Conservation (phyloP, 139 green algal species). For the Axilococcus clingmanii region DNA sequence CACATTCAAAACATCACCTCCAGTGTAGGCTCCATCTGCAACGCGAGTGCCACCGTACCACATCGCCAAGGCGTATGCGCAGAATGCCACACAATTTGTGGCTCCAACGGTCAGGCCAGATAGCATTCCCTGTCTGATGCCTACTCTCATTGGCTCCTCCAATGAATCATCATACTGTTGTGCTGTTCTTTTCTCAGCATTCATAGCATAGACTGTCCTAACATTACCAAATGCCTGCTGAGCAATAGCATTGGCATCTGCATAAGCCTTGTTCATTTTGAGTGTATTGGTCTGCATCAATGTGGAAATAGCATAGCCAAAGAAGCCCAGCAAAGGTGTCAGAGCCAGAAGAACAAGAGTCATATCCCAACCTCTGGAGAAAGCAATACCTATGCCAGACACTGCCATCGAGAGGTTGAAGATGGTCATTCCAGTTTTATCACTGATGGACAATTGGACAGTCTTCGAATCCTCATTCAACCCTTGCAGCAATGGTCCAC, state of each 20-base stretch:
- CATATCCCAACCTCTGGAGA: constrained; percentile 61
- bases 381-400: constrained; percentile 36
- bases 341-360: constrained; percentile 68
- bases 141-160: constrained; percentile 33
- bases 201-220: constrained; percentile 64
- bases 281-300: constrained; percentile 11
- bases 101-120: constrained; percentile 31
- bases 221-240: constrained; percentile 58
- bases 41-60: constrained; percentile 62
- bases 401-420: constrained; percentile 34
- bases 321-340: constrained; percentile 46
- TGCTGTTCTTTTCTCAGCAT: constrained; percentile 35
- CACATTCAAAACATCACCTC: constrained; percentile 50
- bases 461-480: constrained; percentile 60
- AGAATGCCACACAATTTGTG: constrained; percentile 22
- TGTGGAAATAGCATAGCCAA: constrained; percentile 38
- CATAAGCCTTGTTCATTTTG: constrained; percentile 19
- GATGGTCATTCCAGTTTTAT: constrained; percentile 31
- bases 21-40: constrained; percentile 35
- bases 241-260: constrained; percentile 49
- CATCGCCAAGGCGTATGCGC: constrained; percentile 54
- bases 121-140: constrained; percentile 24
- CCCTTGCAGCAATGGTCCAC: constrained; percentile 47
- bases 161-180: constrained; percentile 39
- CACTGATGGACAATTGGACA: constrained; percentile 51